A percentile compares a stretch with the other conserved stretches of the same genome.
Conservation (phyloP, 768 basidiomycete genomes). For the Collybia sp. region DNA sequence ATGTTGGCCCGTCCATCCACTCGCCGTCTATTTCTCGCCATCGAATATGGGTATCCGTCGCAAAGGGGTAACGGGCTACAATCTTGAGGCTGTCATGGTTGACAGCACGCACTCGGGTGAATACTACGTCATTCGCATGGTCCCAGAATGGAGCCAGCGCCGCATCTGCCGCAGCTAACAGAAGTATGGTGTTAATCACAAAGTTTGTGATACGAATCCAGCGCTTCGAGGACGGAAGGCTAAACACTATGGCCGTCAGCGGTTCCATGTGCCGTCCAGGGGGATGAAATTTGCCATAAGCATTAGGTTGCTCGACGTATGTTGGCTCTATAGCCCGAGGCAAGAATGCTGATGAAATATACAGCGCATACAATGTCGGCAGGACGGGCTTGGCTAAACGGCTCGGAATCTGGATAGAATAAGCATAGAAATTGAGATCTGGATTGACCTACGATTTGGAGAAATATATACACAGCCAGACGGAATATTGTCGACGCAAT, state of each 20-base stretch:
- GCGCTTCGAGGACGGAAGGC: slow-evolving; percentile 28
- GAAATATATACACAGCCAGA: slow-evolving; percentile 39
- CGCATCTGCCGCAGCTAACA: slow-evolving; percentile 42
- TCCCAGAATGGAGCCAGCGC: slow-evolving; percentile 51
- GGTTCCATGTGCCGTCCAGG: not conserved
- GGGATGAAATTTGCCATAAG: not conserved
- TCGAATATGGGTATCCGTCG: slow-evolving; percentile 28
- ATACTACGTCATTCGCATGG: slow-evolving; percentile 48
- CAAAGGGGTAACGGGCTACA: slow-evolving; percentile 52
- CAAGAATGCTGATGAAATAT: slow-evolving; percentile 18
- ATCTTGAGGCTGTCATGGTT: slow-evolving; percentile 62
- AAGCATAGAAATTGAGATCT: not conserved
- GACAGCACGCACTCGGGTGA: slow-evolving; percentile 68
- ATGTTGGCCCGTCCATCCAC: slow-evolving; percentile 54
- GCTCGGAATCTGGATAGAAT: slow-evolving; percentile 31
- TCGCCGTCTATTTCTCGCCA: slow-evolving; percentile 37
- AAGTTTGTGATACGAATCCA: slow-evolving; percentile 22
- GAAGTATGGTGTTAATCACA: slow-evolving; percentile 26
- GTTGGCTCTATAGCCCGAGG: slow-evolving; percentile 4
- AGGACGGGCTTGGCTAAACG: slow-evolving; percentile 24
- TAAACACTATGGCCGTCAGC: slow-evolving; percentile 17
- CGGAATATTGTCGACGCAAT: slow-evolving; percentile 34
- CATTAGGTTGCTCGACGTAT: slow-evolving; percentile 3
- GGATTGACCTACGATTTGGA: slow-evolving; percentile 38
- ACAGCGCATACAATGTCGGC: slow-evolving; percentile 22